Conservation (phyloP, 2,329 filamentous ascomycete genomes). For the Cladosporium oxysporum region DNA sequence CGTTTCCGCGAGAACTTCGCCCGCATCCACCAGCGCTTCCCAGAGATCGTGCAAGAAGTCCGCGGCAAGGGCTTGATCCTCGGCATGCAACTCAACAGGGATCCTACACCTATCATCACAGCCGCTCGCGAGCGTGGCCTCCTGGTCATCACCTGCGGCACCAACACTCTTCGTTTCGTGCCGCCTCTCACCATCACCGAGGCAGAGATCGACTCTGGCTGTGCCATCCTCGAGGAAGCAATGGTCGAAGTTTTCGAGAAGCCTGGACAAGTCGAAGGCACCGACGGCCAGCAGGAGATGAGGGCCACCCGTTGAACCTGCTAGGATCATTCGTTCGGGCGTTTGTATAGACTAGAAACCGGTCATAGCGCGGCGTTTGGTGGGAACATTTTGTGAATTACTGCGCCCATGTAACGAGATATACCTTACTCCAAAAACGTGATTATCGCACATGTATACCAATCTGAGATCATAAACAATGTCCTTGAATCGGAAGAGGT, state of each 20-base stretch:
- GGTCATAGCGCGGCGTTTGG: conserved; percentile 16
- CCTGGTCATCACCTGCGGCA: conserved; percentile 88
- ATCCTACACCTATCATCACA: conserved; percentile 73
- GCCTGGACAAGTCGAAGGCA: conserved; percentile 39
- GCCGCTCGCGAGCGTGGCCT: conserved; percentile 85
- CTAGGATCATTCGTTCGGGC: neutral
- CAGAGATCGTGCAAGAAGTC: conserved; percentile 73
- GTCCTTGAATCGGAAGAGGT: no score
- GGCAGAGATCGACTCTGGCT: conserved; percentile 74
- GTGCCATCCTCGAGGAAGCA: conserved; percentile 72
- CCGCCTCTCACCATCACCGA: conserved; percentile 80
- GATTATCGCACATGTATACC: neutral
- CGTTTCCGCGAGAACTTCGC: conserved; percentile 61
- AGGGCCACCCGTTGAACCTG: conserved; percentile 6
- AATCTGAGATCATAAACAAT: neutral
- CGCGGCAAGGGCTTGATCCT: conserved; percentile 83
- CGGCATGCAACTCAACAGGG: conserved; percentile 76
- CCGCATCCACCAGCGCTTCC: conserved; percentile 60
- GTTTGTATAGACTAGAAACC: conserved; percentile 14
- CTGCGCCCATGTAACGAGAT: neutral
- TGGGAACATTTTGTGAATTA: neutral
- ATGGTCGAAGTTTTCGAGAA: conserved; percentile 57
- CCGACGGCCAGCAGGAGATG: conserved; percentile 50
- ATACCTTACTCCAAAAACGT: neutral
- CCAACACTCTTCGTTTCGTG: conserved; percentile 89